Evolutionary conservation across 2,329 filamentous ascomycete genomes (phyloP), one percentile per base, ranked within the genome.

Genomic region (Colletotrichum orbiculare): DNA sequence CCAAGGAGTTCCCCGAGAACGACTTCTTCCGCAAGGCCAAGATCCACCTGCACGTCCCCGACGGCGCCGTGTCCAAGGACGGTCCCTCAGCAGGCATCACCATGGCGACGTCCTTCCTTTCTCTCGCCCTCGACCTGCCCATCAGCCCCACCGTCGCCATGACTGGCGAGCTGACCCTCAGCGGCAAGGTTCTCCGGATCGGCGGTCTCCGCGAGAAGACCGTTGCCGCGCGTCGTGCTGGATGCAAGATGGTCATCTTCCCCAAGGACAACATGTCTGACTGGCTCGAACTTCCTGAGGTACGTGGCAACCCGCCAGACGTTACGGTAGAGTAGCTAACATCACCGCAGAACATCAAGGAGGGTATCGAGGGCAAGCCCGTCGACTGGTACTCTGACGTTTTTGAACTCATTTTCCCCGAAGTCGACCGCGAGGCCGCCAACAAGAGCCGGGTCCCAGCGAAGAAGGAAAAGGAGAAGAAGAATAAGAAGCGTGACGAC

Each of bases 151-250:
- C 92, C 1, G 89, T 98, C 70, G 95, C 96, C 64, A 99, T 99
- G 96, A 99, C 96, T 1, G 96, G 96, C 68, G 96, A 99, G 79
- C 83, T 99, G 69, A 99, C 96, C 2, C 89, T 99, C 56, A 99
- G 96, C 1, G 96, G 96, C 59, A 99, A 99, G 81, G 95, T 99
- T 2, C 82, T 99, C 56, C 87, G 96, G 67, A 99, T 99, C 75
- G 96, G 96, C 54, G 96, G 96, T 0, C 81, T 99, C 71, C 85
- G 96, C 50, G 96, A 99, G 82, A 99, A 99, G 89, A 97, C 96
- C 7, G 95, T 99, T 43, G 96, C 96, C 37, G 96, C 96, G 63
- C 87, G 94, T 73, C 86, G 96, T 69, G 96, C 96, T 25, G 96
- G 96, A 59, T 96, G 94, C 73, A 96, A 91, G 78, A 97, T 89